Evolutionary conservation across 441 rosid species (phyloP).

Genomic region (Corymbia calophylla): DNA sequence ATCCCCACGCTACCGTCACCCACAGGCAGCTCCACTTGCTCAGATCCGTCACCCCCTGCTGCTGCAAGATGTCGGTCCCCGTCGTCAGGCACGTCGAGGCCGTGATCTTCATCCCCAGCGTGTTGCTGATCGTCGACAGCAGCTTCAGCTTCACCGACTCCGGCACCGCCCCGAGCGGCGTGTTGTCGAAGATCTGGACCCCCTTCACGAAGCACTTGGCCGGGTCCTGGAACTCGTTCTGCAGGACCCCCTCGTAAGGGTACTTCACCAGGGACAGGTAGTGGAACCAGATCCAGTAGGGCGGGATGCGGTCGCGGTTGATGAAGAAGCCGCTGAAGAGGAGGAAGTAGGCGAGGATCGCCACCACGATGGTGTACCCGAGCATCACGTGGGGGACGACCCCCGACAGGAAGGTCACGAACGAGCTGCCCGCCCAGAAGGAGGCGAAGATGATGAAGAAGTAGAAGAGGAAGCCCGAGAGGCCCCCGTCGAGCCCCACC

Average conservation of each 20-base stretch:
- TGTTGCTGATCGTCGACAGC: conserved; percentile 30
- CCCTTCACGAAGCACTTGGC: conserved; percentile 58
- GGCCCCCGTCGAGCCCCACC: conserved; percentile 70
- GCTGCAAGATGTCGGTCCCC: conserved; percentile 44
- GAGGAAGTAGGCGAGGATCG: conserved; percentile 69
- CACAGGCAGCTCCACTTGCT: conserved; percentile 69
- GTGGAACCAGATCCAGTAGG: conserved; percentile 87
- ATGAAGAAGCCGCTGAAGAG: conserved; percentile 87
- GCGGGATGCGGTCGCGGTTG: conserved; percentile 57
- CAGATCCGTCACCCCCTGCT: conserved; percentile 58
- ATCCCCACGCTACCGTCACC: conserved; percentile 76
- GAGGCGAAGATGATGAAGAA: conserved; percentile 53
- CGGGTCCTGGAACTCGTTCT: conserved; percentile 52
- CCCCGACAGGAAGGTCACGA: conserved; percentile 76
- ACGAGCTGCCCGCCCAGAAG: conserved; percentile 80
- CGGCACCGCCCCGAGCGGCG: conserved; percentile 49
- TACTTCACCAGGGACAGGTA: conserved; percentile 72
- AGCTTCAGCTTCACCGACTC: conserved; percentile 27
- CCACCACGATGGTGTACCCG: conserved; percentile 74
- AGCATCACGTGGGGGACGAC: conserved; percentile 74
- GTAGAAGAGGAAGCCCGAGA: conserved; percentile 49
- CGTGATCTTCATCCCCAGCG: conserved; percentile 35
- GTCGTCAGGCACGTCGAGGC: conserved; percentile 62
- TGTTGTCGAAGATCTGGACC: conserved; percentile 68
- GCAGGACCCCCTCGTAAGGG: conserved; percentile 69